A percentile compares a stretch with the other conserved stretches of the same genome.
Conservation (phyloP, 257 asterid genomes). For the Jasminum sambac region DNA sequence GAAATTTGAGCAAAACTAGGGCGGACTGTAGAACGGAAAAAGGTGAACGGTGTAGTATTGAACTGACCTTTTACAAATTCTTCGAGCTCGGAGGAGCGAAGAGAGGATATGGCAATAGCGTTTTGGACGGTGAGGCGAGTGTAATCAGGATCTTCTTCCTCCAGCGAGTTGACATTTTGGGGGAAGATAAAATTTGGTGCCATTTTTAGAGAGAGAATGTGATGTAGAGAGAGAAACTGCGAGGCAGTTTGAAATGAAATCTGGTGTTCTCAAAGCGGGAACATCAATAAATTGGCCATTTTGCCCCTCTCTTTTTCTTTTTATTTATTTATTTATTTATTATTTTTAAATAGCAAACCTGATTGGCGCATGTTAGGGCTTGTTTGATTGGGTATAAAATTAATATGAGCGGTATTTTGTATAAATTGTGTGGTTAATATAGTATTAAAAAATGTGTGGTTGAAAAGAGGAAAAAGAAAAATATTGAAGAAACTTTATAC, state of each 20-base stretch:
- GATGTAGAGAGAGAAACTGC: slow-evolving; percentile 5
- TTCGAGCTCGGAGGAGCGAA: slow-evolving; percentile 70
- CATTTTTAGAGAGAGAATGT: slow-evolving; percentile 36
- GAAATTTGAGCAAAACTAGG: background rate
- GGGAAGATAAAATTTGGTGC: slow-evolving; percentile 78
- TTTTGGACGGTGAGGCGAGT: slow-evolving; percentile 54
- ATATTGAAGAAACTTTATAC: too few relatives aligned
- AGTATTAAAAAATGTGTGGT: too few relatives aligned
- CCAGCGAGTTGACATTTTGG: slow-evolving; percentile 58
- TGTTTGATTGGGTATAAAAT: too few relatives aligned
- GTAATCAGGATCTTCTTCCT: slow-evolving; percentile 48
- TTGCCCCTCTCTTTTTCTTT: too few relatives aligned
- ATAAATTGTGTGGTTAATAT: too few relatives aligned
- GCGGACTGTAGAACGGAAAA: background rate
- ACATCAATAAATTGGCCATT: background rate
- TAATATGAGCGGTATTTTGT: too few relatives aligned
- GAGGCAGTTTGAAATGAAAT: slow-evolving; percentile 33
- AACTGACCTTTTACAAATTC: slow-evolving; percentile 83
- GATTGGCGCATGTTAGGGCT: too few relatives aligned
- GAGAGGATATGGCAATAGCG: slow-evolving; percentile 37
- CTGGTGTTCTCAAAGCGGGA: slow-evolving; percentile 38
- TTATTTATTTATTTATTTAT: too few relatives aligned
- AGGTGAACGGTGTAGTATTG: slow-evolving; percentile 4
- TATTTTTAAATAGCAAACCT: too few relatives aligned
- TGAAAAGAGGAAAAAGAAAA: too few relatives aligned